Percentiles rank a stretch among this genome's conserved stretches.
Evolutionary conservation across 1,284 basidiomycete genomes (phyloP).

Genomic region (Thelephora terrestris): DNA sequence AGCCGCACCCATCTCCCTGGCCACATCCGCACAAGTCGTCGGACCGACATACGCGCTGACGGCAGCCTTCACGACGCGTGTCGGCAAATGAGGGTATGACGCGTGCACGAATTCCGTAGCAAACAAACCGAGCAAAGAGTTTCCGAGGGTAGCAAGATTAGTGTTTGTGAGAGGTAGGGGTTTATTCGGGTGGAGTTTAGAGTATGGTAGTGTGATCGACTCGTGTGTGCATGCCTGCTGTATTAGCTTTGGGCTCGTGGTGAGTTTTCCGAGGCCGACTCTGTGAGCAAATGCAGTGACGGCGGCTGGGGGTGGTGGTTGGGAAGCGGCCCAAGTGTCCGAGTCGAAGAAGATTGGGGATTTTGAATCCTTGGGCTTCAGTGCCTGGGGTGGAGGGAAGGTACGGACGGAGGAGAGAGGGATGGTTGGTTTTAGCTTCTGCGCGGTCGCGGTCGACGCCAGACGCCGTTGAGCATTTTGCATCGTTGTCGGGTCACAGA

Average conservation of each 20-base stretch:
- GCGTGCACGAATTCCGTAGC: constrained; percentile 79
- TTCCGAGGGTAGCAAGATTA: constrained; percentile 76
- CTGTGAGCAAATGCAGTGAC: constrained; percentile 68
- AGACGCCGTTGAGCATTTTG: constrained; percentile 51
- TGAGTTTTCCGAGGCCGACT: constrained; percentile 51
- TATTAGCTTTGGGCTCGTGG: constrained; percentile 40
- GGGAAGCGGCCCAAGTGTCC: constrained; percentile 59
- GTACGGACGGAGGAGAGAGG: constrained; percentile 30
- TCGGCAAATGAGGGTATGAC: constrained; percentile 86
- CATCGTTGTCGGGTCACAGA: constrained; percentile 26
- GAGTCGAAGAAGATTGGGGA: constrained; percentile 39
- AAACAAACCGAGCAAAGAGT: constrained; percentile 86
- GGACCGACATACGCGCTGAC: constrained; percentile 89
- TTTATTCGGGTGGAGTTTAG: constrained; percentile 42
- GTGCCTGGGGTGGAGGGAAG: constrained; percentile 57
- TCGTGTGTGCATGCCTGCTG: constrained; percentile 76
- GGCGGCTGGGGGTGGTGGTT: constrained; percentile 63
- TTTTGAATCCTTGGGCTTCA: constrained; percentile 22
- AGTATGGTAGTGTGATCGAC: constrained; percentile 53
- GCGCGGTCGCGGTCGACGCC: constrained; percentile 42
- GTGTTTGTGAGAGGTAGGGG: constrained; percentile 58
- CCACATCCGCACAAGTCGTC: constrained; percentile 73
- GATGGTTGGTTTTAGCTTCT: constrained; percentile 27
- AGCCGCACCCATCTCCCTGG: constrained; percentile 69
- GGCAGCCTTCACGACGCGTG: constrained; percentile 81